These are phyloP conservation scores for Fusarium sp. DNA, from an alignment of 2,329 filamentous ascomycete genomes.

Conservation along the genomic window DNA sequence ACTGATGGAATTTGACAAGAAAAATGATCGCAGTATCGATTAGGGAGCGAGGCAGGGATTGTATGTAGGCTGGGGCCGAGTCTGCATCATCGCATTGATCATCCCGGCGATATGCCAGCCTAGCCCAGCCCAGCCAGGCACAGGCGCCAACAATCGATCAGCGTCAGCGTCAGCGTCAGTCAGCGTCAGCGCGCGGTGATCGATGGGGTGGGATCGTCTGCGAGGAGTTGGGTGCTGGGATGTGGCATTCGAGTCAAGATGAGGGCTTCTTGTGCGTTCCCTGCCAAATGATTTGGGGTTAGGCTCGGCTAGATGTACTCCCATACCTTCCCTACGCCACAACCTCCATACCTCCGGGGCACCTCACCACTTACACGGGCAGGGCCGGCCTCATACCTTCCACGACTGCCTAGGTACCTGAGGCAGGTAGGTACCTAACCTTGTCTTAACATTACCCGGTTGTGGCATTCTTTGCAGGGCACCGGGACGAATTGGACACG, in stretches of 20 bases:
- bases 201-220: constrained; percentile 33
- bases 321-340: constrained; percentile 18
- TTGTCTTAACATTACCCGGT: background rate
- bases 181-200: constrained; percentile 43
- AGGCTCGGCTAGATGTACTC: constrained; percentile 33
- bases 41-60: constrained; percentile 16
- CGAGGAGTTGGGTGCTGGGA: constrained; percentile 30
- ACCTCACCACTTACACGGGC: constrained; percentile 4
- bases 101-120: constrained; percentile 21
- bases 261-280: constrained; percentile 2
- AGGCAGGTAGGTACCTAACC: background rate
- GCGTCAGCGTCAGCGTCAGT: constrained; percentile 43
- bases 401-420: background rate
- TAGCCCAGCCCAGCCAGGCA: constrained; percentile 28
- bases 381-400: constrained; percentile 2
- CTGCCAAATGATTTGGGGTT: constrained; percentile 34
- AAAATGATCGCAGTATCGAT: constrained; percentile 9
- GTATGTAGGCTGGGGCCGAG: constrained; percentile 4
- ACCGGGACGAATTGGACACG: background rate
- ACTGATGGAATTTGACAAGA: constrained; percentile 1
- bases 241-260: constrained; percentile 15
- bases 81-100: constrained; percentile 20
- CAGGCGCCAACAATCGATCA: constrained; percentile 34
- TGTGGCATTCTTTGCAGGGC: background rate
- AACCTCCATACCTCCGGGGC: background rate